These are phyloP conservation scores for Vigna reflexopilosa DNA, from an alignment of 306 rosid genomes.

Conservation along the genomic window DNA sequence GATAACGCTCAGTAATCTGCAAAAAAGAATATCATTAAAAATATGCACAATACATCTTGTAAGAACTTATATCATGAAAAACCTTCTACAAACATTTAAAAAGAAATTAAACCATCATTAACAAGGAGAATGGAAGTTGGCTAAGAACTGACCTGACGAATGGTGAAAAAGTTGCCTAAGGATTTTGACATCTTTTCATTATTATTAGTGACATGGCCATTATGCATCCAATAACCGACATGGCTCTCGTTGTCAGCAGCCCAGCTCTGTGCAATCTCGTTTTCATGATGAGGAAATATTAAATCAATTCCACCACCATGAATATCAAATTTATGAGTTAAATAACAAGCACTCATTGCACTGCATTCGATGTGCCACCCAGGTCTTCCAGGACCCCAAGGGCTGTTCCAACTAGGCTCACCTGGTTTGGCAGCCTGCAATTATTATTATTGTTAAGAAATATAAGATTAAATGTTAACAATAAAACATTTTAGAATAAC, in stretches of 20 bases:
- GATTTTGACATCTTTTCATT: constrained; percentile 97
- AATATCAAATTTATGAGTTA: constrained; percentile 83
- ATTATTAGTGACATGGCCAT: constrained; percentile 94
- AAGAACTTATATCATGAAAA: constrained; percentile 38
- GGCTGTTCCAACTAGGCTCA: constrained; percentile 98
- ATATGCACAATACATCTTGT: constrained; percentile 25
- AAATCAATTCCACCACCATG: constrained; percentile 99
- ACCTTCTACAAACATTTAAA: constrained; percentile 6
- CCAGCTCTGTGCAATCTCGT: constrained; percentile 95
- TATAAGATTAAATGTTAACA: constrained; percentile 17
- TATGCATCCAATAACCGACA: constrained; percentile 90
- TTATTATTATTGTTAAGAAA: constrained; percentile 1
- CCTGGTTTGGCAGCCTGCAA: constrained; percentile 91
- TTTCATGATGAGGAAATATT: constrained; percentile 98
- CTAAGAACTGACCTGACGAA: constrained; percentile 71
- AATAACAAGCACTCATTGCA: constrained; percentile 94
- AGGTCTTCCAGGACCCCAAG: constrained; percentile 97
- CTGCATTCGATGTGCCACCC: constrained; percentile 99
- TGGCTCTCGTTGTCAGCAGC: constrained; percentile 80
- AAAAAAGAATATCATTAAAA: constrained; percentile 29
- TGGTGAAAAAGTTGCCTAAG: constrained; percentile 92
- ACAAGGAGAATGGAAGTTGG: neutral
- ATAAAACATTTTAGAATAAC: constrained; percentile 32
- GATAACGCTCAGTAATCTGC: constrained; percentile 83
- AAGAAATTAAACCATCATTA: constrained; percentile 25